Conservation (phyloP, 2,329 filamentous ascomycete genomes). For the Trichoderma sp. region DNA sequence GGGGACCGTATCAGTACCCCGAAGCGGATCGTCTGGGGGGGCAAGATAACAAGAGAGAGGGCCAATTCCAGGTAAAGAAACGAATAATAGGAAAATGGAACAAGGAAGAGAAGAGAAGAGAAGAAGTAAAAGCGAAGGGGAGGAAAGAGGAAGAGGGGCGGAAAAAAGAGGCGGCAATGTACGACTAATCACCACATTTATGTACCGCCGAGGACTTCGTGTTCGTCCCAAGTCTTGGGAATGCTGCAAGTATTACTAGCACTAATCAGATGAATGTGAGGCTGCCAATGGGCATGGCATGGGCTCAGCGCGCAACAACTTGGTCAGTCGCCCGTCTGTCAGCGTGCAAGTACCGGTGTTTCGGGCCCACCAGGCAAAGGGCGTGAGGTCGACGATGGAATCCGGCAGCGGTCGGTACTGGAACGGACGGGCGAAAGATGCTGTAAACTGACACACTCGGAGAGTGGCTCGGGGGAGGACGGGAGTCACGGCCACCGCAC, state of each 20-base stretch:
- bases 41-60: neutral
- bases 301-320: neutral
- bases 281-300: conserved; percentile 19
- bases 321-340: conserved; percentile 26
- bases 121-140: neutral
- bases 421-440: conserved; percentile 7
- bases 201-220: neutral
- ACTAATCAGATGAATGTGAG: conserved; percentile 5
- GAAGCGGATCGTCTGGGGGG: neutral
- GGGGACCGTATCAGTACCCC: neutral
- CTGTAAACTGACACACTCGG: neutral
- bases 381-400: neutral
- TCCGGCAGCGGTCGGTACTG: conserved; percentile 6
- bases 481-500: neutral
- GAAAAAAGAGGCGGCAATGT: neutral
- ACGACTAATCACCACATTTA: conserved; percentile 10
- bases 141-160: neutral
- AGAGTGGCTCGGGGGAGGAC: neutral
- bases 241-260: neutral
- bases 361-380: conserved; percentile 12
- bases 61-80: neutral
- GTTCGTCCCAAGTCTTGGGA: neutral
- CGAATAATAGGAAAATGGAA: neutral
- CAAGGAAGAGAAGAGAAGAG: neutral
- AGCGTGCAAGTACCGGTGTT: conserved; percentile 22